Evolutionary conservation across 2,329 filamentous ascomycete genomes (phyloP), one percentile per base, ranked within the genome.

Genomic region (Pseudogymnoascus sp.): DNA sequence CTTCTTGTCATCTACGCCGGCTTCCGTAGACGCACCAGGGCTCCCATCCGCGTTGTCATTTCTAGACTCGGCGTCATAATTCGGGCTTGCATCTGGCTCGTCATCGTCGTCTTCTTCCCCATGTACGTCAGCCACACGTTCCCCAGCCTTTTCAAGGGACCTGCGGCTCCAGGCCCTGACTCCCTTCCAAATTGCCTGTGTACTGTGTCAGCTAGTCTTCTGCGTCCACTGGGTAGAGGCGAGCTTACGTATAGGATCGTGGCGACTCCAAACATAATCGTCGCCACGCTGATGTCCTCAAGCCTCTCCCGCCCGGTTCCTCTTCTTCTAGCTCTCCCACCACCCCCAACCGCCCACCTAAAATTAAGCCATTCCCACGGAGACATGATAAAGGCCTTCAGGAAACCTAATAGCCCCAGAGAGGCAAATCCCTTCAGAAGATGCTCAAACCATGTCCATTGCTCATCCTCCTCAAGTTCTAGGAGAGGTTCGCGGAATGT

Each of bases 391-490:
- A 96, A 77, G 62, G 96, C 79, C 76, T 96, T 96, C 64, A 92
- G 74, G 65, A 96, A 89, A 0, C 93, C 93, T 17, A 97, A 78
- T 6, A 97, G 78, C 7, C 95, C 95, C 60, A 97, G 82, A 4
- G 91, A 93, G n/a, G 93, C 87, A 68, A 97, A 81, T 0, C 95
- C 95, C 75, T 97, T 97, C 64, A 89, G 67, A 69, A 97, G 95
- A 73, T 99, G 95, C 69, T 90, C 86, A 6, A 80, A 70, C 93
- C 93, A 97, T 1, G 85, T 84, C 1, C 76, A 76, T 11, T 80
- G 74, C 64, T 83, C 80, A 36, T 83, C 78, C 10, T 83, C 80
- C 76, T 76, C 57, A 65, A 69, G 36, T 68, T 71, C 44, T 76
- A 70, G 60, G 80, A 76, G 42, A 76, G 70, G 44, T 79, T 78